Evolutionary conservation across 306 rosid species (phyloP), one percentile per base, ranked within the genome.

Genomic region (Delonix regia): DNA sequence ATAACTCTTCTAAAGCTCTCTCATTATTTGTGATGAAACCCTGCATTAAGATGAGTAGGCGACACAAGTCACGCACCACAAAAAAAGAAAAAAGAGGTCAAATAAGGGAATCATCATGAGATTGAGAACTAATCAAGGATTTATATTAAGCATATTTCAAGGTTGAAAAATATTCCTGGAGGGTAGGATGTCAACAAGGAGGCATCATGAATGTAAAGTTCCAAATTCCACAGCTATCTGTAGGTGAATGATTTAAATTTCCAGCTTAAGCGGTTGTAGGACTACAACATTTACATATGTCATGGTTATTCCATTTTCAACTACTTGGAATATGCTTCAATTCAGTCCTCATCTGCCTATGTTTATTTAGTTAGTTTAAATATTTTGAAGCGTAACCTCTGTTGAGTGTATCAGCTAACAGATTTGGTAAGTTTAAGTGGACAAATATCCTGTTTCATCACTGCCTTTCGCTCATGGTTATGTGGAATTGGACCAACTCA

Each of bases 1-100:
- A 95, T 66, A 95, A 91, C 74, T 91, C 97, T 82, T 92, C 96
- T 69, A 95, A 78, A 60, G 98, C 97, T 81, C 89, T 89, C 84
- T 95, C 99, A 73, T 87, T 95, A 75, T 95, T 89, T 74, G 99
- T 95, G 77, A 89, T 82, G 83, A 95, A 95, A 81, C 96, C 96
- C 99, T 95, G 85, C 60, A 81, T 71, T 69, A 82, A 14, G 39
- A 60, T 7, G 66, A 28, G 5, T 27, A 81, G 60, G 86, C 25
- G 47, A 75, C 10, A 30, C 66, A 44, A 73, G 25, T 70, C 15
- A 67, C 19, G 66, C 24, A 48, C 44, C 78, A 44, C 39, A 64
- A 52, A 68, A 73, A 2, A 59, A 85, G 48, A 75, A 27, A 63
- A 55, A n/a, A n/a, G n/a, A n/a, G n/a, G n/a, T 55, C 19, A 76